Base-by-base conservation (phyloP, 2,329 filamentous ascomycete species). In the Sporothrix inflata region DNA sequence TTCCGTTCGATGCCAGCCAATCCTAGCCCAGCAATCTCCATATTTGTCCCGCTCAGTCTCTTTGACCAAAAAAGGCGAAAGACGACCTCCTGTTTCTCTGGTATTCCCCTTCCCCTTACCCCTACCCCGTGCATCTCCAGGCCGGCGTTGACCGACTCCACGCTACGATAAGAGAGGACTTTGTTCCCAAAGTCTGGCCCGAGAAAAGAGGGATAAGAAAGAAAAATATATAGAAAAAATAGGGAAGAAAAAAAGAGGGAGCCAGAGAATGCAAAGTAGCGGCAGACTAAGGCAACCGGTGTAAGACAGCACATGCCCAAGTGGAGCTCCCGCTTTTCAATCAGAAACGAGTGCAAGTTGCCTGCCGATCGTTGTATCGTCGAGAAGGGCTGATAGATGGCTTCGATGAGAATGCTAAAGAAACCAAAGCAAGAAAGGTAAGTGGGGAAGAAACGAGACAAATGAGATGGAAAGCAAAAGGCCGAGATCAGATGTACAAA, bases 81-180 rank as follows among this genome's bases (percentile, higher is more conserved):
- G n/a, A 21, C 4, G n/a, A 61, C 30, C 16, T 38, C 34, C 8
- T 40, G 16, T 63, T 69, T 42, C n/a, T 60, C 34, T 70, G 30
- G 4, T 38, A 27, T 14, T n/a, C 27, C 38, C 16, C 27, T 57
- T 27, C 19, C 24, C 49, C 34, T 30, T 42, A 14, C 30, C 45
- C 42, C 60, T 71, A 51, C 45, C 40, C 65, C 61, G 3, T 71
- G 51, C 71, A 66, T 14, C 51, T 30, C 72, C 47, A 70, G 45
- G 7, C 4, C n/a, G 63, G 63, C 42, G 38, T 68, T 74, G 69
- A 69, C 73, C 74, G 69, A 72, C 70, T 73, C 70, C 68, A 73
- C 60, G 66, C n/a, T 45, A 63, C 69, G 72, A 73, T 73, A 72
- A 70, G 69, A 61, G 42, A 30, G 30, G 16, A 19, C 19, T 12